These are phyloP conservation scores for Penicillium digitatum DNA, from an alignment of 2,329 filamentous ascomycete genomes.

Conservation along the genomic window DNA sequence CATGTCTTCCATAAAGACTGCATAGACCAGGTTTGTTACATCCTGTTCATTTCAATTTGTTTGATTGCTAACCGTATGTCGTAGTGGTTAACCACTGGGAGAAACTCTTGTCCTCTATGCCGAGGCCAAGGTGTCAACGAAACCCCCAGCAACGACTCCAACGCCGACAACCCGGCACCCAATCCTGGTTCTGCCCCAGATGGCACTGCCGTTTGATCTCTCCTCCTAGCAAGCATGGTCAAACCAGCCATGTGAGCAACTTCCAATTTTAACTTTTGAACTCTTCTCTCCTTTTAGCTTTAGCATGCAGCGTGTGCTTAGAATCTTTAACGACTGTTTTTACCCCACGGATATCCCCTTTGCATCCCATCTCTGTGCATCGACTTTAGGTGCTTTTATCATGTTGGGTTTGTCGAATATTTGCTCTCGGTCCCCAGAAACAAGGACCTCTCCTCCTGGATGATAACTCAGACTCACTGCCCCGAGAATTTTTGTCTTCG, in stretches of 20 bases:
- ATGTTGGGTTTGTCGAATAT: conserved; percentile 8
- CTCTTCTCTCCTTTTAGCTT: conserved; percentile 16
- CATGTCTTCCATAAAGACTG: conserved; percentile 66
- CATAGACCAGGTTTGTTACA: conserved; percentile 60
- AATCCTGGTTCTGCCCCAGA: conserved; percentile 12
- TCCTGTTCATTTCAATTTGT: conserved; percentile 3
- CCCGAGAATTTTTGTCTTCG: background rate
- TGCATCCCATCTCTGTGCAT: conserved; percentile 19
- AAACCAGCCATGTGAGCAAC: background rate
- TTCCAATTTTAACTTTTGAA: conserved; percentile 1
- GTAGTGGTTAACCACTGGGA: conserved; percentile 62
- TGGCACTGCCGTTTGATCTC: conserved; percentile 8
- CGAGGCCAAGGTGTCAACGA: conserved; percentile 43
- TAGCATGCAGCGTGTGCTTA: conserved; percentile 34
- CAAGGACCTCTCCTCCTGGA: background rate
- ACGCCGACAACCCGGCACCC: conserved; percentile 9
- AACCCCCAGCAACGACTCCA: conserved; percentile 18
- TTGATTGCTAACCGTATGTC: conserved; percentile 28
- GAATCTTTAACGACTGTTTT: conserved; percentile 26
- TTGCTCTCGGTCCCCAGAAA: conserved; percentile 1
- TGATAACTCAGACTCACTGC: background rate
- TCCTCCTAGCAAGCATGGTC: background rate
- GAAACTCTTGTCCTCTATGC: conserved; percentile 40
- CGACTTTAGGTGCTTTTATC: conserved; percentile 14
- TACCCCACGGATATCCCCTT: conserved; percentile 30